These are phyloP conservation scores for Alternaria solani DNA, from an alignment of 2,329 filamentous ascomycete species.

Conservation along the genomic window DNA sequence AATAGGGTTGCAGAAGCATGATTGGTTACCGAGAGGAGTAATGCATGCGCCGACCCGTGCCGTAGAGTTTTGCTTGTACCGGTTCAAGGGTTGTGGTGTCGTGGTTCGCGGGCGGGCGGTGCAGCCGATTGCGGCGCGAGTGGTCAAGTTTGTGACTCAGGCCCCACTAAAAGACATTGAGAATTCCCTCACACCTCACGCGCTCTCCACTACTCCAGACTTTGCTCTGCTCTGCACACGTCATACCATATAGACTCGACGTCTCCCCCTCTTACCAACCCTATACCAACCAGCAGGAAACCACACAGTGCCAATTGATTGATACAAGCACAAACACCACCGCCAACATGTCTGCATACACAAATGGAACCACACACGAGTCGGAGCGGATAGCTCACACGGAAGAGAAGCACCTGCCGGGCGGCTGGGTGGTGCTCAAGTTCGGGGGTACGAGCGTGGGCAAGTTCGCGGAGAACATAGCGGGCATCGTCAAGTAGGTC, in stretches of 20 bases:
- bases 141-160: slow-evolving; percentile 23
- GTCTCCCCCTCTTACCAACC: not conserved
- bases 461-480: slow-evolving; percentile 77
- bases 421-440: slow-evolving; percentile 87
- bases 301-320: not conserved
- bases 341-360: slow-evolving; percentile 35
- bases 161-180: slow-evolving; percentile 18
- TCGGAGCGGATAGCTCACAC: slow-evolving; percentile 52
- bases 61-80: slow-evolving; percentile 3
- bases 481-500: slow-evolving; percentile 67
- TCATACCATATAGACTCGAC: not conserved
- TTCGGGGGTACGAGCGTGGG: slow-evolving; percentile 95
- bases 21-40: not conserved
- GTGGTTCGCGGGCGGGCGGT: slow-evolving; percentile 11
- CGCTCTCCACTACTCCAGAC: slow-evolving; percentile 13
- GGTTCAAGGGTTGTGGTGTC: not conserved
- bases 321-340: slow-evolving; percentile 3
- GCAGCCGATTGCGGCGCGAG: slow-evolving; percentile 16
- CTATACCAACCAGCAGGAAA: not conserved
- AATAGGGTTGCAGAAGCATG: not conserved
- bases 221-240: slow-evolving; percentile 16
- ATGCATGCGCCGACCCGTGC: slow-evolving; percentile 8
- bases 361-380: slow-evolving; percentile 45
- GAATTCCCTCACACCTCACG: slow-evolving; percentile 18
- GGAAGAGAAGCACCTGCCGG: slow-evolving; percentile 59